Evolutionary conservation across 257 asterid genomes (phyloP).

Genomic region (Solanum etuberosum): DNA sequence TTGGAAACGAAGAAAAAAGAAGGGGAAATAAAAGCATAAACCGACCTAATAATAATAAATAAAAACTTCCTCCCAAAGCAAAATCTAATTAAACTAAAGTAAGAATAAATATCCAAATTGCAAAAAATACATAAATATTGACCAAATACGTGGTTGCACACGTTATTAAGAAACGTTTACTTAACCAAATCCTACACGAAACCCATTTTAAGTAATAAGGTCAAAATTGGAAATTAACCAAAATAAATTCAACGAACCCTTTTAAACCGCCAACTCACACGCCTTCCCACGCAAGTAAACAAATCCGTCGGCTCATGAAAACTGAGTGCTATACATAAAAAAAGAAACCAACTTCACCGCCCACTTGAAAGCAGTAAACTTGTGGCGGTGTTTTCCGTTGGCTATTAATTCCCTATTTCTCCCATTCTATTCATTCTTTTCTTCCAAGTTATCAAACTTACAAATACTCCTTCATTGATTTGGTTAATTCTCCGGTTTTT

Average conservation of each 20-base stretch:
- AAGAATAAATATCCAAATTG: neutral
- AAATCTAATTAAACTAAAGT: neutral
- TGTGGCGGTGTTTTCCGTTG: conserved; percentile 1
- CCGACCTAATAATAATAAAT: neutral
- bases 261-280: neutral
- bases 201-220: neutral
- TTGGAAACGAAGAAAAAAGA: neutral
- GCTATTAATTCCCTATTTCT: neutral
- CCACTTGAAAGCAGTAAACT: neutral
- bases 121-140: neutral
- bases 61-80: neutral
- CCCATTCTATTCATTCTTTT: neutral
- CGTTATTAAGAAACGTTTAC: neutral
- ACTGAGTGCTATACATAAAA: neutral
- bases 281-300: neutral
- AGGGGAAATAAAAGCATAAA: no score
- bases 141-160: neutral
- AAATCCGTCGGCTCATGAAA: neutral
- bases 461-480: neutral
- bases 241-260: neutral
- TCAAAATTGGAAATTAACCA: neutral
- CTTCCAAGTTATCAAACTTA: neutral
- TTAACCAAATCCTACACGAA: neutral
- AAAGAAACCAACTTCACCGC: neutral
- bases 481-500: neutral